phyloP scores from a whole-genome alignment of 805 yeast genomes.

The Saccharomycopsis sp. region DNA sequence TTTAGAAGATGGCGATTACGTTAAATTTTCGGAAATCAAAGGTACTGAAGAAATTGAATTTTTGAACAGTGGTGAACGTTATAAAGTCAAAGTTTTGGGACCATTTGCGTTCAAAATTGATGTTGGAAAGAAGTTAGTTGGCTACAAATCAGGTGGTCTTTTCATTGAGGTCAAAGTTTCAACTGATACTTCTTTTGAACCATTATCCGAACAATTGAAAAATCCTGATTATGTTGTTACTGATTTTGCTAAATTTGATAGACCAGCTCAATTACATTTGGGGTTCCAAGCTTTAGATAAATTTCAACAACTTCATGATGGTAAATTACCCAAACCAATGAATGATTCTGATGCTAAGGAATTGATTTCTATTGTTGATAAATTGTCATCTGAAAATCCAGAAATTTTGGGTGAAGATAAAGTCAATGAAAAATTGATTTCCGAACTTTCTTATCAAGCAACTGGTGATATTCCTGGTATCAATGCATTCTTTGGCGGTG shows the following conservation, averaged over 20 bases:
- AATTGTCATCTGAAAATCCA: slow-evolving; percentile 47
- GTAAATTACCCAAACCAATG: slow-evolving; percentile 66
- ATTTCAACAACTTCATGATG: slow-evolving; percentile 52
- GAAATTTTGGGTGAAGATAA: slow-evolving; percentile 37
- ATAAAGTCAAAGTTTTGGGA: slow-evolving; percentile 76
- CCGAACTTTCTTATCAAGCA: slow-evolving; percentile 72
- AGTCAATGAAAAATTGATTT: slow-evolving; percentile 55
- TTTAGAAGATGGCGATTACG: slow-evolving; percentile 83
- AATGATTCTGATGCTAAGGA: slow-evolving; percentile 66
- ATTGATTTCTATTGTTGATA: slow-evolving; percentile 45
- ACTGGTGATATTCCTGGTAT: slow-evolving; percentile 87
- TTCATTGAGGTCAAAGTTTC: slow-evolving; percentile 93
- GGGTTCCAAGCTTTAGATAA: slow-evolving; percentile 86
- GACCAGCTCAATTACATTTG: slow-evolving; percentile 82
- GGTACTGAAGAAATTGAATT: slow-evolving; percentile 45
- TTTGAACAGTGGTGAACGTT: slow-evolving; percentile 64
- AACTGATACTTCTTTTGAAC: slow-evolving; percentile 44
- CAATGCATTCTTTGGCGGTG: slow-evolving; percentile 85
- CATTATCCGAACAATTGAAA: slow-evolving; percentile 53
- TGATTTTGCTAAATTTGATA: slow-evolving; percentile 90
- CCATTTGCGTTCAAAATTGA: slow-evolving; percentile 87
- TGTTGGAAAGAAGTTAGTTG: slow-evolving; percentile 40
- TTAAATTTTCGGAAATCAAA: slow-evolving; percentile 75
- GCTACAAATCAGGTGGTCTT: slow-evolving; percentile 73
- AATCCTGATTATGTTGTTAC: slow-evolving; percentile 72